A percentile compares a stretch with the other conserved stretches of the same genome.
Evolutionary conservation across 345 rosid genomes (phyloP).

Genomic region (Mangifera indica): DNA sequence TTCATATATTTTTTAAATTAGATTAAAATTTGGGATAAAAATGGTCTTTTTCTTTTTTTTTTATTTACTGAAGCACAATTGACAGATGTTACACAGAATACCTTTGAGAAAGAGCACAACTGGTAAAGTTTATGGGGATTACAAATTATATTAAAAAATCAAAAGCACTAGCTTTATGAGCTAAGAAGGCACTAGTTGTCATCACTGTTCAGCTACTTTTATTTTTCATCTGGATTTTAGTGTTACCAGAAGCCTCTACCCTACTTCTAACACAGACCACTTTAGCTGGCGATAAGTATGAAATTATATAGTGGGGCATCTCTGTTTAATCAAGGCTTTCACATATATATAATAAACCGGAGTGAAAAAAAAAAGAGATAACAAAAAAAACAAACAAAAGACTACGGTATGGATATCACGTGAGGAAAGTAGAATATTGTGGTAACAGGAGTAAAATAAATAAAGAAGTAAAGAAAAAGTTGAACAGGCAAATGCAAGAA

Average conservation of each 20-base stretch:
- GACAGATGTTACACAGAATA: not conserved
- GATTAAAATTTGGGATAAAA: too few relatives aligned
- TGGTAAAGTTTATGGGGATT: not conserved
- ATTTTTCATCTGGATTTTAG: not conserved
- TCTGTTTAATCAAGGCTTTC: not conserved
- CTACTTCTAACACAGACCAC: not conserved
- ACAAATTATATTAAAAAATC: not conserved
- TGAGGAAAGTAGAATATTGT: conserved; percentile 11
- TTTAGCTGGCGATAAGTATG: not conserved
- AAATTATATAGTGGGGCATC: not conserved
- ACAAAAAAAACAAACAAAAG: too few relatives aligned
- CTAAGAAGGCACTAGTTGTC: not conserved
- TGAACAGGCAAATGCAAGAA: conserved; percentile 1
- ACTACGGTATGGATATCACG: too few relatives aligned
- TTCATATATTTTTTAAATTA: too few relatives aligned
- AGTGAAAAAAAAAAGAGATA: too few relatives aligned
- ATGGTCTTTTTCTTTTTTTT: too few relatives aligned
- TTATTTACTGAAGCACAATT: not conserved
- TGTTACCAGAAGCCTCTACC: not conserved
- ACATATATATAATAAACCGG: not conserved
- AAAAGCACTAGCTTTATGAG: not conserved
- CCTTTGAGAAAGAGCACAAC: not conserved
- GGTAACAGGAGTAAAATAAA: not conserved
- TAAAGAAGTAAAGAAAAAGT: not conserved
- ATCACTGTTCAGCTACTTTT: not conserved